Conservation (phyloP, 768 basidiomycete species). For the Amanita pallidorosea region DNA sequence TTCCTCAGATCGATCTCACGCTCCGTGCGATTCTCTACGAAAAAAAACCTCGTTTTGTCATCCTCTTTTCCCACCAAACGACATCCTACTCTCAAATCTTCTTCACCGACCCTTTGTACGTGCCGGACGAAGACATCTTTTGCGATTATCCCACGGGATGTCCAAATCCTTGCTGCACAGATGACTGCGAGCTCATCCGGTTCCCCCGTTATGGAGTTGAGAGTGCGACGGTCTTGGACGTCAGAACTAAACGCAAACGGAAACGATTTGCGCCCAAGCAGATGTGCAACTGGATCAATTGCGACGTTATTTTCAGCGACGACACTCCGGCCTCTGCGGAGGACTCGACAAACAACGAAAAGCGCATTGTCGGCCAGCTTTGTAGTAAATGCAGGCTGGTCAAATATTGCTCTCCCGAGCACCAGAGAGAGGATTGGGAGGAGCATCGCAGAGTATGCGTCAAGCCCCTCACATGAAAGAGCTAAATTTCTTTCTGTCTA, state of each 20-base stretch:
- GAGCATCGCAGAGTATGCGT: constrained; percentile 65
- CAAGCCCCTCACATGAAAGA: neutral
- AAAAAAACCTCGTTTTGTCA: constrained; percentile 65
- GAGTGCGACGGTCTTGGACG: constrained; percentile 49
- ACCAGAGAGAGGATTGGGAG: constrained; percentile 70
- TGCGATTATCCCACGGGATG: constrained; percentile 74
- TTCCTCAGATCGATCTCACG: constrained; percentile 73
- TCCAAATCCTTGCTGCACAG: constrained; percentile 68
- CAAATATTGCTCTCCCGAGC: constrained; percentile 66
- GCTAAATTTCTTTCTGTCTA: neutral
- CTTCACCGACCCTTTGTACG: constrained; percentile 62
- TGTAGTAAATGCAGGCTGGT: constrained; percentile 75
- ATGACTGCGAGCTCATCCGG: constrained; percentile 77
- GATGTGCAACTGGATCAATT: constrained; percentile 83
- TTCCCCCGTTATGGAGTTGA: constrained; percentile 60
- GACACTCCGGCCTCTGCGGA: constrained; percentile 24
- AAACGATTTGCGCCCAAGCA: constrained; percentile 42
- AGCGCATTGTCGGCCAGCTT: constrained; percentile 37
- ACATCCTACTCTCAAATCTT: constrained; percentile 76
- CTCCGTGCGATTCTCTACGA: constrained; percentile 69
- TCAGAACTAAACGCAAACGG: constrained; percentile 45
- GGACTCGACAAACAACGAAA: constrained; percentile 17
- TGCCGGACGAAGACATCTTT: constrained; percentile 63
- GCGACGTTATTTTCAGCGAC: constrained; percentile 48
- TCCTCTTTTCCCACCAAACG: constrained; percentile 72